Conservation (phyloP, 2,329 filamentous ascomycete genomes). For the Penicillium glabrum region DNA sequence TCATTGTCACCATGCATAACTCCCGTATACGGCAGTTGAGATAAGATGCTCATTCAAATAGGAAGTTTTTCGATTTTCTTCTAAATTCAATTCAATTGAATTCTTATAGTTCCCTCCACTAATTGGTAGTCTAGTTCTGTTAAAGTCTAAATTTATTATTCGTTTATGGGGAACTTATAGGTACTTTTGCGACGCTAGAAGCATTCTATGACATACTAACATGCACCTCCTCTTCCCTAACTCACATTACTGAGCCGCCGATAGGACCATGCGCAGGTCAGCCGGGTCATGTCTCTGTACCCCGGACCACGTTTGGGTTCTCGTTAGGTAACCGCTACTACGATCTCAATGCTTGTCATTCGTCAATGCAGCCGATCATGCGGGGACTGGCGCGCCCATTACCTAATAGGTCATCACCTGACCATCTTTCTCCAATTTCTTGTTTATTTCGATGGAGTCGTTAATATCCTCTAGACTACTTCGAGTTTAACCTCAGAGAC, state of each 20-base stretch:
- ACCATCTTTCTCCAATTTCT: conserved; percentile 7
- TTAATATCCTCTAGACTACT: not conserved
- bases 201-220: conserved; percentile 10
- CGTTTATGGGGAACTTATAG: not conserved
- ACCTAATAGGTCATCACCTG: conserved; percentile 26
- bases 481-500: not conserved
- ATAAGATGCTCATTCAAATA: not conserved
- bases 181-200: not conserved
- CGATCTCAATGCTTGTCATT: conserved; percentile 7
- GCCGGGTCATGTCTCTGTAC: conserved; percentile 12
- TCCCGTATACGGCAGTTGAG: not conserved
- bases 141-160: not conserved
- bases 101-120: not conserved
- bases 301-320: conserved; percentile 19
- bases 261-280: conserved; percentile 12
- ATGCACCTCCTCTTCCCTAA: not conserved
- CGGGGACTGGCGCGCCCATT: conserved; percentile 18
- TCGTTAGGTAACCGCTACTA: conserved; percentile 19
- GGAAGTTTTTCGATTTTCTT: not conserved
- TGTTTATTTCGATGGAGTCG: not conserved
- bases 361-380: conserved; percentile 19
- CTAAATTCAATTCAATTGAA: not conserved
- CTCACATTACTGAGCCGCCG: not conserved
- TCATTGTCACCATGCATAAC: conserved; percentile 3
- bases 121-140: not conserved